A percentile compares a stretch with the other conserved stretches of the same genome.
phyloP scores from a whole-genome alignment of 2,329 filamentous ascomycete genomes.

The Chaetomiaceae sp. region DNA sequence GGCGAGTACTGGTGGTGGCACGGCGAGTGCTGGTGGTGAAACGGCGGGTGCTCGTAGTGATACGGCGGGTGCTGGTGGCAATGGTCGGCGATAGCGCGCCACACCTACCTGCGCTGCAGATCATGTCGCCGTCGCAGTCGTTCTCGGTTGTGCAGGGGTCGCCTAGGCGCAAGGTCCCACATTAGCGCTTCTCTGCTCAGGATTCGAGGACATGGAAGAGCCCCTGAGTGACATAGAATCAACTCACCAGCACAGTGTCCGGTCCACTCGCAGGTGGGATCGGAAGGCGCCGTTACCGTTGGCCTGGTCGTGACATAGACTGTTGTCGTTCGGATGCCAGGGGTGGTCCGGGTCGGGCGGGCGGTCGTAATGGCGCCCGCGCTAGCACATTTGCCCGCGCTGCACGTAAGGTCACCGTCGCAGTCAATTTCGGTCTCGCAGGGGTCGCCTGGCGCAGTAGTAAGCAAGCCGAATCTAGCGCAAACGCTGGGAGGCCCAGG shows the following conservation, averaged over 20 bases:
- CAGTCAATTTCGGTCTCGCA: slow-evolving; percentile 22
- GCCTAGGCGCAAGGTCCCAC: not conserved
- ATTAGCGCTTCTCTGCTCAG: too few relatives aligned
- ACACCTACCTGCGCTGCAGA: slow-evolving; percentile 11
- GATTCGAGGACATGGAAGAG: too few relatives aligned
- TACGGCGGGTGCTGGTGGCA: slow-evolving; percentile 9
- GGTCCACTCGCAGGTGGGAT: slow-evolving; percentile 14
- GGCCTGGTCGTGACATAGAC: slow-evolving; percentile 13
- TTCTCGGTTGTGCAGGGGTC: slow-evolving; percentile 20
- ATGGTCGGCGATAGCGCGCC: not conserved
- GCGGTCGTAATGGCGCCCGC: too few relatives aligned
- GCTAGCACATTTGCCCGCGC: slow-evolving; percentile 14
- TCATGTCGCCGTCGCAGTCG: slow-evolving; percentile 19
- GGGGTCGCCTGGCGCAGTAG: slow-evolving; percentile 12
- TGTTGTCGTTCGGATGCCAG: slow-evolving; percentile 12
- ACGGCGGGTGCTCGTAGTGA: slow-evolving; percentile 12
- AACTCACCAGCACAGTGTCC: slow-evolving; percentile 19
- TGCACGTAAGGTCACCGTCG: slow-evolving; percentile 19
- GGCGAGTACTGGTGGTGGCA: too few relatives aligned
- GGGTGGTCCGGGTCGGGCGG: not conserved
- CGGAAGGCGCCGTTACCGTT: not conserved
- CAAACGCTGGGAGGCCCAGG: not conserved
- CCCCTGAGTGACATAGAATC: not conserved
- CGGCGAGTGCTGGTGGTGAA: not conserved
- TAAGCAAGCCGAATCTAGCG: too few relatives aligned